Evolutionary conservation across 352 stramenopile genomes (phyloP).

Genomic region (Blastocystis sp.): DNA sequence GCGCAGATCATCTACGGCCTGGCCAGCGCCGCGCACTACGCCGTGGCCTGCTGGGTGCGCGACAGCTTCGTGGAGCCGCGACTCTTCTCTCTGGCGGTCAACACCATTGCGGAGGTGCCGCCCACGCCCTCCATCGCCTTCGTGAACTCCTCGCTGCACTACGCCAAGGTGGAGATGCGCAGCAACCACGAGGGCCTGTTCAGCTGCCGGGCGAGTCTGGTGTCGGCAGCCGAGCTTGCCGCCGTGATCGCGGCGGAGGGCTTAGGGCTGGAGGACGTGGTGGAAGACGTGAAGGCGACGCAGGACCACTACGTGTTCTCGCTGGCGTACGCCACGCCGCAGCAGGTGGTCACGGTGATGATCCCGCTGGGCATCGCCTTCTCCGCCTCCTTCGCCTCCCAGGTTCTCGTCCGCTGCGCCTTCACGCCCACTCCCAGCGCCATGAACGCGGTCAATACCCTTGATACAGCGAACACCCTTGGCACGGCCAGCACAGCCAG

Average conservation of each 20-base stretch:
- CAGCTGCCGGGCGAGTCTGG: not conserved
- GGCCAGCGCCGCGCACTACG: not conserved
- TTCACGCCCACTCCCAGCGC: not conserved
- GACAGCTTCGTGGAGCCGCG: slow-evolving; percentile 41
- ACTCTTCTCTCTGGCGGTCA: not conserved
- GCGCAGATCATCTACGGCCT: slow-evolving; percentile 36
- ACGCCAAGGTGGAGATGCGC: not conserved
- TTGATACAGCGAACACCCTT: too few relatives aligned
- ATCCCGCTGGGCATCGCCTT: not conserved
- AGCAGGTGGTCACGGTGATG: not conserved
- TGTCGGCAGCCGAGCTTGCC: not conserved
- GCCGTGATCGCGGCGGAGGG: too few relatives aligned
- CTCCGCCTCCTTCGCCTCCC: not conserved
- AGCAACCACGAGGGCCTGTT: not conserved
- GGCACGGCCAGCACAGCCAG: too few relatives aligned
- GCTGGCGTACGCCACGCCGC: not conserved
- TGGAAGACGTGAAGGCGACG: not conserved
- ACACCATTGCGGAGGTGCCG: not conserved
- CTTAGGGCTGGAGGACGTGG: not conserved
- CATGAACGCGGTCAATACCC: too few relatives aligned
- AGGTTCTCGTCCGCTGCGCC: not conserved
- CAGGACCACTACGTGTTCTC: not conserved
- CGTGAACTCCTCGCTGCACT: not conserved
- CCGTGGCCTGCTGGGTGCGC: slow-evolving; percentile 21
- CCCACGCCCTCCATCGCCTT: not conserved